Percentiles rank a stretch among this genome's conserved stretches.
Evolutionary conservation across 164 flowering plant species (phyloP).

Genomic region (Stephania yunnanensis): DNA sequence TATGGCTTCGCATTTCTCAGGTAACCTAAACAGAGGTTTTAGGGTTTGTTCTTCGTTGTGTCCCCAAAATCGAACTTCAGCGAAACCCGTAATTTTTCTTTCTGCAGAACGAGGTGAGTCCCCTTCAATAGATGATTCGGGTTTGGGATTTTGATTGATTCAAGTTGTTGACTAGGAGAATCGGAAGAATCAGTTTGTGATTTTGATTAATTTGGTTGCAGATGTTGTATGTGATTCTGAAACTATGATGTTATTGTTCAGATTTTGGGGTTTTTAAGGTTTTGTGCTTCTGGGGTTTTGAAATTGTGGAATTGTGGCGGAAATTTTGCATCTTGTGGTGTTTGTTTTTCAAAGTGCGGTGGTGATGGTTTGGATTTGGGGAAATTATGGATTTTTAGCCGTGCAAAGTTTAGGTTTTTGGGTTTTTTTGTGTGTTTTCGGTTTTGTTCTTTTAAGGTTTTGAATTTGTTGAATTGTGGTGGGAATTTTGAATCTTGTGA

Average conservation of each 20-base stretch:
- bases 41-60: background rate
- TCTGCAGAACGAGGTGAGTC: conserved; percentile 7
- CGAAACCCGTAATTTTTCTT: background rate
- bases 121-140: no score
- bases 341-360: background rate
- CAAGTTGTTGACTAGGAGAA: no score
- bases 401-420: background rate
- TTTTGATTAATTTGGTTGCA: background rate
- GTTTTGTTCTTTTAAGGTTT: background rate
- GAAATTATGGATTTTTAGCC: background rate
- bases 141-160: background rate
- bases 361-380: background rate
- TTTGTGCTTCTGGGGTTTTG: background rate
- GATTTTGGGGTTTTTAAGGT: background rate
- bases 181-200: background rate
- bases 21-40: background rate
- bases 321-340: background rate
- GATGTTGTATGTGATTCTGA: background rate
- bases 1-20: background rate
- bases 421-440: background rate
- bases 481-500: background rate
- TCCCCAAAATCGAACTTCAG: background rate
- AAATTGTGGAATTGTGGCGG: background rate
- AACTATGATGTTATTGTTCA: background rate
- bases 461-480: background rate